Percentiles rank a stretch among this genome's conserved stretches.
These are phyloP conservation scores for Brassica juncea DNA, from an alignment of 345 rosid genomes.

Conservation along the genomic window DNA sequence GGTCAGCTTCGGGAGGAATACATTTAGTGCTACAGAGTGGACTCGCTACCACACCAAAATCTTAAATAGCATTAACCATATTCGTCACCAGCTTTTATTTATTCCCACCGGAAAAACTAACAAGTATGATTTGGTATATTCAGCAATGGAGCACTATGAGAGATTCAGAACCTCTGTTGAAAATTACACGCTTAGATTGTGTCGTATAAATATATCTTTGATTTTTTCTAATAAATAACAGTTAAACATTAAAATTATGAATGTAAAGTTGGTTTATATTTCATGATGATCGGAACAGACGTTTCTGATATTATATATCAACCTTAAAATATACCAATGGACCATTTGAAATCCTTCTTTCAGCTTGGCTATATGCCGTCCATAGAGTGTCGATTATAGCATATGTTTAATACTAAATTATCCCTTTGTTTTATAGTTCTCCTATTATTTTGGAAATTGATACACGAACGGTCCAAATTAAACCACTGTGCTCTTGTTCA, in stretches of 20 bases:
- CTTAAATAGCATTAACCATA: background rate
- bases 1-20: too few relatives aligned
- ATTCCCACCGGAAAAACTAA: background rate
- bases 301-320: conserved; percentile 25
- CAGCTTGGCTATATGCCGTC: conserved; percentile 25
- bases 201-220: background rate
- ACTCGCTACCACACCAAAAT: background rate
- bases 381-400: conserved; percentile 15
- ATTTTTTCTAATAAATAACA: background rate
- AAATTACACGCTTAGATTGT: conserved; percentile 27
- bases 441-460: conserved; percentile 19
- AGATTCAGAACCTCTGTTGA: conserved; percentile 12
- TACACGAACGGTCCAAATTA: conserved; percentile 34
- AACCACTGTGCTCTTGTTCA: conserved; percentile 27
- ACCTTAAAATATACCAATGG: conserved; percentile 18
- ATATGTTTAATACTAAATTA: conserved; percentile 13
- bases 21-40: too few relatives aligned
- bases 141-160: conserved; percentile 4
- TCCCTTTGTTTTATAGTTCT: conserved; percentile 7
- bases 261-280: background rate
- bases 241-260: background rate
- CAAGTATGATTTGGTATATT: conserved; percentile 36
- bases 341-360: background rate
- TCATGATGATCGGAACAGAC: conserved; percentile 17
- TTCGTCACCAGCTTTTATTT: background rate